These are phyloP conservation scores for Spergularia marina DNA, from an alignment of 148 eudicot genomes.

Conservation along the genomic window DNA sequence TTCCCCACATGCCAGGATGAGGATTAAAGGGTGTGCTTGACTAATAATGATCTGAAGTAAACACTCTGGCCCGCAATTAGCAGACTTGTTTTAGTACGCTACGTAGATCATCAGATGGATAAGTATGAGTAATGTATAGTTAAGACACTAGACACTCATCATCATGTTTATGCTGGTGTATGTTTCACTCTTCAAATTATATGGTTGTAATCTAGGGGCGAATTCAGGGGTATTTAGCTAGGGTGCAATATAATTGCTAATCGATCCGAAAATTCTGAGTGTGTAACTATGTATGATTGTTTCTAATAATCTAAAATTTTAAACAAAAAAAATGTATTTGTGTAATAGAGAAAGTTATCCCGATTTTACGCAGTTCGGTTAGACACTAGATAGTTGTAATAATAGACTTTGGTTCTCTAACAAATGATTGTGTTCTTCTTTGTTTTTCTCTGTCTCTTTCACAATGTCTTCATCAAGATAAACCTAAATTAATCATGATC, in stretches of 20 bases:
- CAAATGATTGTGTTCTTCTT: neutral
- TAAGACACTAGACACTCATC: too few relatives aligned
- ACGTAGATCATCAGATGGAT: neutral
- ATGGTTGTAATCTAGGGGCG: too few relatives aligned
- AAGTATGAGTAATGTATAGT: neutral
- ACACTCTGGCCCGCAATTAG: conserved; percentile 8
- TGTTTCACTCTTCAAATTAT: too few relatives aligned
- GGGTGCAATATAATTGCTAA: too few relatives aligned
- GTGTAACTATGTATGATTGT: too few relatives aligned
- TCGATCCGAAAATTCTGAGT: too few relatives aligned
- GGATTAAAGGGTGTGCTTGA: neutral
- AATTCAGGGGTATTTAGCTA: too few relatives aligned
- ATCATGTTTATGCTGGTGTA: too few relatives aligned
- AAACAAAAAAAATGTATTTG: too few relatives aligned
- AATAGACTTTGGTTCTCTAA: neutral
- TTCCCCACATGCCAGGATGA: neutral
- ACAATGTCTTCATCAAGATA: neutral
- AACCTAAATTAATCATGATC: neutral
- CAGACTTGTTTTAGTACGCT: conserved; percentile 23
- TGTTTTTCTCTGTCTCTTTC: neutral
- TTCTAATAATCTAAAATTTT: too few relatives aligned
- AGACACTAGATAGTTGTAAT: neutral
- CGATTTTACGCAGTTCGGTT: too few relatives aligned
- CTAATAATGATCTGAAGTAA: neutral
- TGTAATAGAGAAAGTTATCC: too few relatives aligned